Base-by-base conservation (phyloP, 208 protist genomes). In the Leishmania martiniquensis region DNA sequence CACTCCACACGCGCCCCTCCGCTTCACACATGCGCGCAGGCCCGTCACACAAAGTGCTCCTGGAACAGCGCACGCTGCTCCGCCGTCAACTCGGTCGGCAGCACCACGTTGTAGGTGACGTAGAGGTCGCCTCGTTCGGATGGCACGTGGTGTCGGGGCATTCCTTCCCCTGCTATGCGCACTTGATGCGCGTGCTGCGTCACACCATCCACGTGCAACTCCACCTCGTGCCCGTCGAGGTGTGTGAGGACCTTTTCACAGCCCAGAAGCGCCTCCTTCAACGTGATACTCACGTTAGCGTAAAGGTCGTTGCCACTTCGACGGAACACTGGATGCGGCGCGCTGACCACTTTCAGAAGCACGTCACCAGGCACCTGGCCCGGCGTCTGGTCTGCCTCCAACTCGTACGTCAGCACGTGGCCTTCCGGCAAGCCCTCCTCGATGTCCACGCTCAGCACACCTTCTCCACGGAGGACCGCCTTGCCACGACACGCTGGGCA, bases 241-340 rank as follows among this genome's bases (percentile, higher is more conserved):
- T 99, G 97, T 29, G 67, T 25, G 22, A 99, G 62, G 7, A 76
- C 62, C 52, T 87, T 92, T 37, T 92, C 76, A 86, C 99, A 99
- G 47, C 98, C 98, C 13, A 97, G 74, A 9, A 99, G 84, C 55
- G 97, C 95, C 77, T 98, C 96, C 67, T 90, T 87, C 22, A 99
- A 84, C 12, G 89, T 91, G 62, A 99, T 86, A 25, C 76, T 86
- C 13, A 98, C 63, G 17, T 85, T 91, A 34, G 90, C 89, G 71
- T 96, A 80, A 20, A 99, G 87, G 75, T 98, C 91, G 65, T 93
- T 91, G 55, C 77, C 79, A 20, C 75, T 79, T 65, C 97, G 91
- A 20, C 39, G 71, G 83, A 98, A 99, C 15, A 66, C n/a, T 0
- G 88, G 78, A 77, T 98, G 93, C 44, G 86, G 89, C 9, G 75